Conservation (phyloP, 768 basidiomycete genomes). For the Amanita thiersii region DNA sequence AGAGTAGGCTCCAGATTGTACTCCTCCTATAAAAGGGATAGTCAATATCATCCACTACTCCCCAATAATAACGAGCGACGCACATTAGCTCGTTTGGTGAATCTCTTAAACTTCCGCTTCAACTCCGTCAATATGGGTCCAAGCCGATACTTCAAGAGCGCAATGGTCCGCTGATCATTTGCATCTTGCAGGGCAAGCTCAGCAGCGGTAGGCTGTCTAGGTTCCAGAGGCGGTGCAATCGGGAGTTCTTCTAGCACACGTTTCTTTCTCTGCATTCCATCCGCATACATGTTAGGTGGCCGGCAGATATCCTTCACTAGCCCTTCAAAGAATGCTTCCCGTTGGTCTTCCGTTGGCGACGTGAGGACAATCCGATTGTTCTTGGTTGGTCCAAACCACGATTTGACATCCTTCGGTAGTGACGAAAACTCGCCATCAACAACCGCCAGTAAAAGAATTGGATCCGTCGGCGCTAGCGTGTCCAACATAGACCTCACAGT, state of each 20-base stretch:
- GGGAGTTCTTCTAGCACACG: conserved; percentile 82
- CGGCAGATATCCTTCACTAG: conserved; percentile 62
- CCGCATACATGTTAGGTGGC: conserved; percentile 84
- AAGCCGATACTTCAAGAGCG: conserved; percentile 84
- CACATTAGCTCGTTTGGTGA: conserved; percentile 74
- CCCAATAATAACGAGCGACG: conserved; percentile 18
- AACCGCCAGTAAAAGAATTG: conserved; percentile 85
- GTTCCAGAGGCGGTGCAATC: conserved; percentile 84
- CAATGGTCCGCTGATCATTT: conserved; percentile 69
- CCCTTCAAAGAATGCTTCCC: conserved; percentile 68
- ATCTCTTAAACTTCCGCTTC: conserved; percentile 88
- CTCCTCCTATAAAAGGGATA: conserved; percentile 51
- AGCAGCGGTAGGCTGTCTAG: conserved; percentile 69
- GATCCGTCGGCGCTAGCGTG: conserved; percentile 84
- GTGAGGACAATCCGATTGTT: conserved; percentile 68
- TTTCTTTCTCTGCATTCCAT: conserved; percentile 76
- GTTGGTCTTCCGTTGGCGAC: conserved; percentile 44
- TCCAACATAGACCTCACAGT: conserved; percentile 90
- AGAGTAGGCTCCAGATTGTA: conserved; percentile 44
- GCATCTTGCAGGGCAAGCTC: conserved; percentile 81
- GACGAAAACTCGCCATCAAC: conserved; percentile 68
- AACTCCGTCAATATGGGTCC: conserved; percentile 83
- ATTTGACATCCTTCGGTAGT: conserved; percentile 74
- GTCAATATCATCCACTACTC: conserved; percentile 9
- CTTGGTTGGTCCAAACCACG: conserved; percentile 81